These are phyloP conservation scores for Coprinopsis cinerea DNA, from an alignment of 768 basidiomycete species.

Conservation along the genomic window DNA sequence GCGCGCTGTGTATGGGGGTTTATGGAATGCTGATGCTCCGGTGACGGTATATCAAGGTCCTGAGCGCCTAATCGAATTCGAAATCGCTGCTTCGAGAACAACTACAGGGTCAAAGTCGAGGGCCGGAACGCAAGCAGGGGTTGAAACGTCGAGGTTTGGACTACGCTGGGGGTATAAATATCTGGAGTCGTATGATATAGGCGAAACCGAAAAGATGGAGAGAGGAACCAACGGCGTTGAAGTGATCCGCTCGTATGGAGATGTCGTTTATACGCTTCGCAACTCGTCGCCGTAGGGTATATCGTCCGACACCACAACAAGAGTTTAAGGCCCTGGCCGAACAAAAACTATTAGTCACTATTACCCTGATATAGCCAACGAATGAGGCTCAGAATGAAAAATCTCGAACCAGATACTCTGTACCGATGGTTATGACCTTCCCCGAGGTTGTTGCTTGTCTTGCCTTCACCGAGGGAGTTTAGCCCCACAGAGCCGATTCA, in stretches of 20 bases:
- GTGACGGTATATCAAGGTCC: neutral
- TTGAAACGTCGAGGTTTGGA: too few relatives aligned
- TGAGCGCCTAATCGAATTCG: neutral
- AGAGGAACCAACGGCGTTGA: neutral
- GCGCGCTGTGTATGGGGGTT: conserved; percentile 9
- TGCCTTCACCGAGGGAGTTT: too few relatives aligned
- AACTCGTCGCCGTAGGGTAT: too few relatives aligned
- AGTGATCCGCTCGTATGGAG: too few relatives aligned
- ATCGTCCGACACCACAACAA: too few relatives aligned
- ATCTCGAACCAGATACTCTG: conserved; percentile 8
- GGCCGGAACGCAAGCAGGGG: too few relatives aligned
- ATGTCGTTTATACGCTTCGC: too few relatives aligned
- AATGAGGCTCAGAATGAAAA: conserved; percentile 2
- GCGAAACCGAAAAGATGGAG: neutral
- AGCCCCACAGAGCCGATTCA: neutral
- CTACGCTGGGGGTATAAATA: neutral
- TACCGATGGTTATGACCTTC: neutral
- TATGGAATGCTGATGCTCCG: neutral
- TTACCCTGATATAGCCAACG: neutral
- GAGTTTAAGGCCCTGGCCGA: neutral
- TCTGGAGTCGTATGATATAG: neutral
- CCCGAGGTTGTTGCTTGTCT: neutral
- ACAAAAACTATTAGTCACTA: conserved; percentile 2
- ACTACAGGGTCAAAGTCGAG: too few relatives aligned
- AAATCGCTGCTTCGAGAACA: too few relatives aligned